These are phyloP conservation scores for Saccharomycopsis microspora DNA, from an alignment of 805 yeast genomes.

Conservation along the genomic window DNA sequence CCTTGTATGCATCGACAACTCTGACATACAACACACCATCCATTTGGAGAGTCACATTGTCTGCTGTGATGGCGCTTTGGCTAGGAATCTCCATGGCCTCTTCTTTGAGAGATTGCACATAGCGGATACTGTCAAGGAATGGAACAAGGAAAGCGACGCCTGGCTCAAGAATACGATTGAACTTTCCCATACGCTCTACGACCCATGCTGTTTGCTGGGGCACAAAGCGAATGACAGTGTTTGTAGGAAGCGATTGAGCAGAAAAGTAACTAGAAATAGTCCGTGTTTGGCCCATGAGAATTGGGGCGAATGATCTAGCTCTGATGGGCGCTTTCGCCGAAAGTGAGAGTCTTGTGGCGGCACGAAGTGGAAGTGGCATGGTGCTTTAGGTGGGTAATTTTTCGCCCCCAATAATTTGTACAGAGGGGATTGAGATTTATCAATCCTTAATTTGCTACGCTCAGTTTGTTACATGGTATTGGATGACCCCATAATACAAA, in stretches of 20 bases:
- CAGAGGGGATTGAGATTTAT: too few relatives aligned
- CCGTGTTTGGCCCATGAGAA: neutral
- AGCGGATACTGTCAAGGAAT: constrained; percentile 61
- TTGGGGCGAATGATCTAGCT: neutral
- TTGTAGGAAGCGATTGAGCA: constrained; percentile 50
- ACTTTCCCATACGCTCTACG: constrained; percentile 85
- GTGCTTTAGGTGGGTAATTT: too few relatives aligned
- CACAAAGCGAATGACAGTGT: constrained; percentile 65
- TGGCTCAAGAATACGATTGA: constrained; percentile 56
- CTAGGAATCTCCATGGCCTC: constrained; percentile 77
- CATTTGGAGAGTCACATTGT: constrained; percentile 73
- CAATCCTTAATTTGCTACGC: too few relatives aligned
- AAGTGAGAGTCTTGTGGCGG: too few relatives aligned
- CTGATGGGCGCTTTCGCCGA: too few relatives aligned
- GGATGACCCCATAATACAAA: too few relatives aligned
- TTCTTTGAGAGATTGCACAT: constrained; percentile 76
- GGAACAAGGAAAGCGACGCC: constrained; percentile 71
- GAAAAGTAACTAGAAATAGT: constrained; percentile 32
- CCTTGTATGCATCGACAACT: constrained; percentile 74
- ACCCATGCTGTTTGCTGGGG: constrained; percentile 91
- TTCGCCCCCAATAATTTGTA: too few relatives aligned
- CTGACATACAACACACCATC: constrained; percentile 76
- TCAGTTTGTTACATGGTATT: too few relatives aligned
- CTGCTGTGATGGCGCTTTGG: constrained; percentile 78
- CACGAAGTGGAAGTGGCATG: too few relatives aligned